Evolutionary conservation across 169 alveolate genomes (phyloP).

Genomic region (Plasmodium gonderi): DNA sequence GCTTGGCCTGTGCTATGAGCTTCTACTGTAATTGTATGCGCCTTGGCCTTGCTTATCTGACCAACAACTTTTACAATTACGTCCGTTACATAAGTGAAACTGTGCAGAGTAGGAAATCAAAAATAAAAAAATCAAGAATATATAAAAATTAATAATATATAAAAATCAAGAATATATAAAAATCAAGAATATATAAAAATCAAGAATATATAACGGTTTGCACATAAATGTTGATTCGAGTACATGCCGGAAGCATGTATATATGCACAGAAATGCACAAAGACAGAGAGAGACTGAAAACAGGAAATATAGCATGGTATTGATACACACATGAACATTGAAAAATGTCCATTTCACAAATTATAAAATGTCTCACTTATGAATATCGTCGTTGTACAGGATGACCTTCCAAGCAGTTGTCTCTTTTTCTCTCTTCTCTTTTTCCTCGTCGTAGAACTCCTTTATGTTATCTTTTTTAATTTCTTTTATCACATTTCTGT

Average conservation of each 20-base stretch:
- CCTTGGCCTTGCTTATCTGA: conserved; percentile 83
- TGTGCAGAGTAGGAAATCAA: background rate
- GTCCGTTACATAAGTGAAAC: conserved; percentile 87
- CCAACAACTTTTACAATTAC: conserved; percentile 81
- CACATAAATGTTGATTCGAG: background rate
- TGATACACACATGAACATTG: background rate
- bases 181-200: background rate
- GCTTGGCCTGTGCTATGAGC: conserved; percentile 89
- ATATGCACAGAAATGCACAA: background rate
- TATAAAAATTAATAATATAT: background rate
- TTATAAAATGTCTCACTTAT: conserved; percentile 79
- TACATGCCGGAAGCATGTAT: background rate
- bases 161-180: background rate
- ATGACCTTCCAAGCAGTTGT: conserved; percentile 87
- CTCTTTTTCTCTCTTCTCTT: conserved; percentile 79
- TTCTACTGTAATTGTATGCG: conserved; percentile 86
- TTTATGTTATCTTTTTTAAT: conserved; percentile 61
- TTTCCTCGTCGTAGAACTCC: conserved; percentile 65
- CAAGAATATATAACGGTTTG: background rate
- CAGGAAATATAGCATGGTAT: background rate
- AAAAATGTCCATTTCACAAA: background rate
- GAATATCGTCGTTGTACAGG: conserved; percentile 89
- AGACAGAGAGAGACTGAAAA: too few relatives aligned
- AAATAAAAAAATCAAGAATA: background rate
- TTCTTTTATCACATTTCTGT: conserved; percentile 56